Evolutionary conservation across 345 rosid genomes (phyloP).

Genomic region (Diplotaxis tenuifolia): DNA sequence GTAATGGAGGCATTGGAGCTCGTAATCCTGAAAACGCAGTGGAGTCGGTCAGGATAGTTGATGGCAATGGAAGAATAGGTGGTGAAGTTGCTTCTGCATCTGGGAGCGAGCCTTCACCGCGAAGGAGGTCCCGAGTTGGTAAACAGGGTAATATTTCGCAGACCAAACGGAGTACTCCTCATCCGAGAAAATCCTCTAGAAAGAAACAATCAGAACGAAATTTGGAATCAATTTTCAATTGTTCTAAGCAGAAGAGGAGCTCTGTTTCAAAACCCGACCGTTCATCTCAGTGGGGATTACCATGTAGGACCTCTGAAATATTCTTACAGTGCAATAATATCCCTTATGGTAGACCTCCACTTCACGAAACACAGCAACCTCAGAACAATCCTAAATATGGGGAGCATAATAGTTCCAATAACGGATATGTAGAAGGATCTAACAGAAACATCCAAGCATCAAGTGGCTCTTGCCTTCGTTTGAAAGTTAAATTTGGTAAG

Average conservation of each 20-base stretch:
- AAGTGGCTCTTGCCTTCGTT: conserved; percentile 54
- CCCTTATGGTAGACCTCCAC: conserved; percentile 39
- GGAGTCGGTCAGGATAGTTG: conserved; percentile 32
- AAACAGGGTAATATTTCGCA: conserved; percentile 46
- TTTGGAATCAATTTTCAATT: conserved; percentile 40
- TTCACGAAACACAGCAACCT: conserved; percentile 39
- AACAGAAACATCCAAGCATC: conserved; percentile 41
- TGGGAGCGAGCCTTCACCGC: conserved; percentile 42
- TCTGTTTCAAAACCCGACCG: conserved; percentile 60
- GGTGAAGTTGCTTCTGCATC: conserved; percentile 43
- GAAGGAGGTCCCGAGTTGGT: conserved; percentile 43
- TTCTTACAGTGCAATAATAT: conserved; percentile 44
- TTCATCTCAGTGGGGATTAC: conserved; percentile 71
- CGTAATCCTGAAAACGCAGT: conserved; percentile 35
- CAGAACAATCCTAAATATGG: conserved; percentile 37
- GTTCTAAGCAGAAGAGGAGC: conserved; percentile 70
- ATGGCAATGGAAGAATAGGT: conserved; percentile 43
- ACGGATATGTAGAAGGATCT: conserved; percentile 38
- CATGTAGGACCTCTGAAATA: conserved; percentile 46
- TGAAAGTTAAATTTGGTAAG: conserved; percentile 82
- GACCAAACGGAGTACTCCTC: conserved; percentile 45
- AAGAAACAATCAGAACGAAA: conserved; percentile 37
- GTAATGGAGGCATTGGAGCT: conserved; percentile 29
- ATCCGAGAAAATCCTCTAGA: conserved; percentile 40
- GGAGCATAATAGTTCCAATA: conserved; percentile 36